Conservation (phyloP, 1,139 yeast species). For the Yamadazyma mexicana region DNA sequence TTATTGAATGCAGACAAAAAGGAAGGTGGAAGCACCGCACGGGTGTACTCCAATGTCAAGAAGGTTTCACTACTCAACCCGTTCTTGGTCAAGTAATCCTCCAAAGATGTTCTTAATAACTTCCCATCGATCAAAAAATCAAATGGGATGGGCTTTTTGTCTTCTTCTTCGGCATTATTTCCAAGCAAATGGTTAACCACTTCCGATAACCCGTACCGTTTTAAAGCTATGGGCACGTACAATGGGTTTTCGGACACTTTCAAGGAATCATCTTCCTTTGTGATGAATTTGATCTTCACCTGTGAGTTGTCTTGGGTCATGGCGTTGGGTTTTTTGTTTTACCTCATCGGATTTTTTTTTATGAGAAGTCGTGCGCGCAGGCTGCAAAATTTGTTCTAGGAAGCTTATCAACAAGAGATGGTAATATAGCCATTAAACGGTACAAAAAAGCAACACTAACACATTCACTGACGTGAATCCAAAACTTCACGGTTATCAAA, state of each 20-base stretch:
- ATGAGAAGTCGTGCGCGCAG: background rate
- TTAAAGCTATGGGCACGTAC: conserved; percentile 81
- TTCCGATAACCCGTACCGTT: conserved; percentile 90
- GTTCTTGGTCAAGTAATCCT: conserved; percentile 71
- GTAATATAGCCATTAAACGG: too few relatives aligned
- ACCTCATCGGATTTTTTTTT: conserved; percentile 7
- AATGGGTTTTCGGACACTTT: conserved; percentile 82
- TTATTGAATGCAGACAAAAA: conserved; percentile 84
- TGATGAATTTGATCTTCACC: conserved; percentile 78
- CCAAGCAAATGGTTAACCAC: conserved; percentile 84
- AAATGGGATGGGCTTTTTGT: conserved; percentile 75
- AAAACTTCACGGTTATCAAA: too few relatives aligned
- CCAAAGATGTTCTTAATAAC: conserved; percentile 71
- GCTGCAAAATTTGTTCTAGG: too few relatives aligned
- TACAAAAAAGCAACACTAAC: too few relatives aligned
- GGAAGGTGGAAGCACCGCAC: conserved; percentile 92
- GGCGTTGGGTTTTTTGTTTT: background rate
- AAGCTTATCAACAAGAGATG: too few relatives aligned
- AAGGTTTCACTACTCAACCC: conserved; percentile 85
- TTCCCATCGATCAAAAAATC: conserved; percentile 90
- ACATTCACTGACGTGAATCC: too few relatives aligned
- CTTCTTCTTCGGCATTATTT: conserved; percentile 30
- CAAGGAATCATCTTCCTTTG: conserved; percentile 71
- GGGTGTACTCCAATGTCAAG: conserved; percentile 80
- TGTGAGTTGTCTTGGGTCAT: conserved; percentile 36